A percentile compares a stretch with the other conserved stretches of the same genome.
Evolutionary conservation across 1,284 basidiomycete genomes (phyloP).

Genomic region (Cystobasidium sp.): DNA sequence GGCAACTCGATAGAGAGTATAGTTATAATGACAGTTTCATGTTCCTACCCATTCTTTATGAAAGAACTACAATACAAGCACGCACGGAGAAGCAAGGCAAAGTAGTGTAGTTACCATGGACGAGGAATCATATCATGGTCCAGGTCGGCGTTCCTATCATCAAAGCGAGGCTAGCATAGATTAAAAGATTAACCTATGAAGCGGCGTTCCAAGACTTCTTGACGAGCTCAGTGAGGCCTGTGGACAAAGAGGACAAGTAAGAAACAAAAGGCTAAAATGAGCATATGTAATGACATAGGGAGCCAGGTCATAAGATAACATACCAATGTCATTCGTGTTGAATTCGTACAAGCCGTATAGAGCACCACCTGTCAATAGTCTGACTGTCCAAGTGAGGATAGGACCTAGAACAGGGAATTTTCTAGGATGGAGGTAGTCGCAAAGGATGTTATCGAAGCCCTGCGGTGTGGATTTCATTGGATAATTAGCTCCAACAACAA

Average conservation of each 20-base stretch:
- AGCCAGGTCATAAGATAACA: slow-evolving; percentile 52
- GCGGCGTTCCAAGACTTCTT: slow-evolving; percentile 67
- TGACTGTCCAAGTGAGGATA: slow-evolving; percentile 72
- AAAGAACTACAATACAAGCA: too few species aligned
- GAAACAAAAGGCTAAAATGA: background rate
- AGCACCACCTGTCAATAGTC: slow-evolving; percentile 77
- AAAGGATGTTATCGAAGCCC: slow-evolving; percentile 56
- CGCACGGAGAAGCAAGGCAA: too few species aligned
- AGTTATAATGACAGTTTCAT: too few species aligned
- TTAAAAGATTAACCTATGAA: background rate
- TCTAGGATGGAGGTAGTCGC: slow-evolving; percentile 89
- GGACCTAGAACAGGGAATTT: slow-evolving; percentile 85
- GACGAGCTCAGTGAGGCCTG: slow-evolving; percentile 74
- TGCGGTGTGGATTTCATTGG: slow-evolving; percentile 24
- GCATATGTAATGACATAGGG: background rate
- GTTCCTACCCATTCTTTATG: too few species aligned
- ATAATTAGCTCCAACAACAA: background rate
- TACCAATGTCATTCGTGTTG: slow-evolving; percentile 96
- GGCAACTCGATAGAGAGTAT: too few species aligned
- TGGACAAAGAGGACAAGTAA: slow-evolving; percentile 5
- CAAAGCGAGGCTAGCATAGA: too few species aligned
- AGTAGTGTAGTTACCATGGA: too few species aligned
- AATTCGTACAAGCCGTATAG: slow-evolving; percentile 94
- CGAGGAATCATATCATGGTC: too few species aligned
- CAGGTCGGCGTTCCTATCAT: too few species aligned